Evolutionary conservation across 2,329 filamentous ascomycete genomes (phyloP).

Genomic region (Fusarium praegraminearum): DNA sequence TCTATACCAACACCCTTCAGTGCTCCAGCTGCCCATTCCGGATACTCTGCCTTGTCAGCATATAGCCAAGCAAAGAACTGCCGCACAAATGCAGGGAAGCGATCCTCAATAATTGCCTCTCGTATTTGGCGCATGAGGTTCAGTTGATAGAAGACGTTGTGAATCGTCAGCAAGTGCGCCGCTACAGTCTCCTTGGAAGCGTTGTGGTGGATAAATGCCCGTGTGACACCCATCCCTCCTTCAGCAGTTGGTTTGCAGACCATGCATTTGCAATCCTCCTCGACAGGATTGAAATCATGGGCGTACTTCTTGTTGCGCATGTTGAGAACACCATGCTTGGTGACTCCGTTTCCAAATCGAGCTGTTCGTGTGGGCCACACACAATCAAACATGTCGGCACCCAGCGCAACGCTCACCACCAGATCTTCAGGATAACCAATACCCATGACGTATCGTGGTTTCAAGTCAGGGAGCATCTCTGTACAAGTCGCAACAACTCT

Average conservation of each 20-base stretch:
- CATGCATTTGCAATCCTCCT: slow-evolving; percentile 82
- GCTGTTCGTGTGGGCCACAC: slow-evolving; percentile 98
- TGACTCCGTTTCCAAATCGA: slow-evolving; percentile 95
- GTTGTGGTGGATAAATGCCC: slow-evolving; percentile 92
- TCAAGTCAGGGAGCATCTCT: slow-evolving; percentile 82
- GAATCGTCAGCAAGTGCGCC: slow-evolving; percentile 85
- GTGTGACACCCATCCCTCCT: slow-evolving; percentile 83
- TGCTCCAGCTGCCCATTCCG: slow-evolving; percentile 86
- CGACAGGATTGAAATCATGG: slow-evolving; percentile 84
- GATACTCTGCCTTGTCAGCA: slow-evolving; percentile 71
- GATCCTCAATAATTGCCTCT: slow-evolving; percentile 82
- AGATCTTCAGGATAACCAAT: slow-evolving; percentile 98
- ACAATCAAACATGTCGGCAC: slow-evolving; percentile 99
- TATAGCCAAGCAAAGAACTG: slow-evolving; percentile 84
- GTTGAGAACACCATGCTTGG: slow-evolving; percentile 83
- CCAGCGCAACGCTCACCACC: slow-evolving; percentile 90
- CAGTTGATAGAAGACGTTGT: slow-evolving; percentile 95
- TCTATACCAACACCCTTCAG: slow-evolving; percentile 84
- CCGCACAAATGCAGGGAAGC: slow-evolving; percentile 81
- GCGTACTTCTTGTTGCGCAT: slow-evolving; percentile 81
- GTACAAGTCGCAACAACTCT: slow-evolving; percentile 91
- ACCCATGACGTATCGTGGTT: slow-evolving; percentile 99
- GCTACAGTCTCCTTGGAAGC: slow-evolving; percentile 95
- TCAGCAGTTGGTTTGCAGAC: slow-evolving; percentile 77
- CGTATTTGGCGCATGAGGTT: slow-evolving; percentile 82